Evolutionary conservation across 2,329 filamentous ascomycete genomes (phyloP).

Genomic region (Fusarium drepaniforme): DNA sequence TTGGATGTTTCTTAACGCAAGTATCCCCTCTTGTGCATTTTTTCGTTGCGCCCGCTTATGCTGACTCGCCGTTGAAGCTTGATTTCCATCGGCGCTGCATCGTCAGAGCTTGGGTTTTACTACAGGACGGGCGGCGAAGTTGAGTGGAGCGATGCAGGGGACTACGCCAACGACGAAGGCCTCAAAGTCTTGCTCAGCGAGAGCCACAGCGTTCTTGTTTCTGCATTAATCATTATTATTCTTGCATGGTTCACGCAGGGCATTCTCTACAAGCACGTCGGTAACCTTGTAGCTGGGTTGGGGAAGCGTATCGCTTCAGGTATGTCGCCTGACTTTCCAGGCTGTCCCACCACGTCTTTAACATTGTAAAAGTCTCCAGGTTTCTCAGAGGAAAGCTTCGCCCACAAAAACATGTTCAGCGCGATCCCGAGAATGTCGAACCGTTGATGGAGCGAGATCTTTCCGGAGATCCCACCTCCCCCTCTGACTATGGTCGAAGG

Average conservation of each 20-base stretch:
- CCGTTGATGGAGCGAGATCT: slow-evolving; percentile 23
- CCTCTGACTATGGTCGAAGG: slow-evolving; percentile 1
- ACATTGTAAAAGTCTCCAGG: slow-evolving; percentile 23
- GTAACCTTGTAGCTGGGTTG: slow-evolving; percentile 33
- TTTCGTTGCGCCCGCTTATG: background rate
- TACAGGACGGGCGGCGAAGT: slow-evolving; percentile 48
- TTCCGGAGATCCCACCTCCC: background rate
- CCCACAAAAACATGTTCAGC: slow-evolving; percentile 16
- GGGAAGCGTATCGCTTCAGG: slow-evolving; percentile 36
- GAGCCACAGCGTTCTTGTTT: slow-evolving; percentile 37
- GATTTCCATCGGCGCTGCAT: slow-evolving; percentile 43
- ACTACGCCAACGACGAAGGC: slow-evolving; percentile 45
- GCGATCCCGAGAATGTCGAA: slow-evolving; percentile 35
- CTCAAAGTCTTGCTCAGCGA: slow-evolving; percentile 48
- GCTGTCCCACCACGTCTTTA: slow-evolving; percentile 1
- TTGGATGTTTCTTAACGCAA: slow-evolving; percentile 42
- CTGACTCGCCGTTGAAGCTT: slow-evolving; percentile 36
- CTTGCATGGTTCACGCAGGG: slow-evolving; percentile 39
- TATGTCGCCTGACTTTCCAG: slow-evolving; percentile 23
- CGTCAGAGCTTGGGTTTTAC: slow-evolving; percentile 48
- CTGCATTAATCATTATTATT: slow-evolving; percentile 37
- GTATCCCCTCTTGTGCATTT: background rate
- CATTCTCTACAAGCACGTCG: slow-evolving; percentile 36
- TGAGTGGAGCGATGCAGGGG: slow-evolving; percentile 46
- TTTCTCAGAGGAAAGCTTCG: slow-evolving; percentile 30